Base-by-base conservation (phyloP, 108 stramenopile genomes). In the Cyclotella distinguenda region DNA sequence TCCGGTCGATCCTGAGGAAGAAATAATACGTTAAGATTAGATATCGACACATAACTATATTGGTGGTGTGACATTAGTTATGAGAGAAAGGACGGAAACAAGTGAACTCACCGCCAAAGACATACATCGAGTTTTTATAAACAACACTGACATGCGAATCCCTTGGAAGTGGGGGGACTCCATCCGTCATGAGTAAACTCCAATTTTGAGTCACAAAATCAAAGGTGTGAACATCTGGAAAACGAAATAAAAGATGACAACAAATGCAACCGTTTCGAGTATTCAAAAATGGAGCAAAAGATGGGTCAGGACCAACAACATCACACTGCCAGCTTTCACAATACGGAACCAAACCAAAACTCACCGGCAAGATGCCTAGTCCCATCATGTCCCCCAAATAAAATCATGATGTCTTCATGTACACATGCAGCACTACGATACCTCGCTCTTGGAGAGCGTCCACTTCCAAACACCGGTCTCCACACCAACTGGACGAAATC, bases 321-420 rank as follows among this genome's bases (percentile, higher is more conserved):
- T 10, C 38, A 38, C 38, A 38, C 38, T 38, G 38, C 12, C 38
- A 38, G 38, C 38, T 10, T 38, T 8, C 8, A 38, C 12, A 12
- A 10, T 38, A 12, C 10, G 38, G 12, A 38, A 38, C 38, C 38
- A 38, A 12, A 38, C 10, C 11, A 2, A n/a, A 12, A 0, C 58
- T 26, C 13, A 59, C 58, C 58, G 21, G 58, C 42, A 43, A 99
- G 72, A 78, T 99, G 98, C 25, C 97, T 58, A 1, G 94, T 96
- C 7, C 98, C 98, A 69, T 99, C 98, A 74, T 99, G 98, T 4
- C 96, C 96, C 7, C 95, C 95, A 68, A 84, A 95, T 22, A 96
- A 60, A 64, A 93, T 84, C 82, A 97, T 88, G 33, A 55, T 66
- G 28, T 88, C 84, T 53, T 80, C 75, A 66, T 89, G 83, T 10